A percentile compares a stretch with the other conserved stretches of the same genome.
phyloP scores from a whole-genome alignment of 495 filamentous ascomycete genomes.

The Penicillium canariense region DNA sequence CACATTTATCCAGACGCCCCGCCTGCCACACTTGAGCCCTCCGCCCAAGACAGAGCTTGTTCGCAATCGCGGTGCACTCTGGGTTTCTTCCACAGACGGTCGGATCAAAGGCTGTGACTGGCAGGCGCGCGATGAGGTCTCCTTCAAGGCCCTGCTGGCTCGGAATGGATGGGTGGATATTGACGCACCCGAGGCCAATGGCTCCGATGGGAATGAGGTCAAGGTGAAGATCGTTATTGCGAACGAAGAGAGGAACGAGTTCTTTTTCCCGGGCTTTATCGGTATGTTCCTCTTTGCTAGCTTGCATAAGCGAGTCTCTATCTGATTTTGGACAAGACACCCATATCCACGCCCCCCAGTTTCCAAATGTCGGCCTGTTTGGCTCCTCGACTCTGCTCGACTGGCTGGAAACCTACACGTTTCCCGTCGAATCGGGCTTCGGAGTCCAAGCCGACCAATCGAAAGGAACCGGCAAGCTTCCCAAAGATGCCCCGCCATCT shows the following conservation, averaged over 20 bases:
- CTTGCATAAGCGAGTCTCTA: constrained; percentile 4
- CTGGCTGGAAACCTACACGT: constrained; percentile 95
- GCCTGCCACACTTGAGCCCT: constrained; percentile 8
- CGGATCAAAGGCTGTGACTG: constrained; percentile 52
- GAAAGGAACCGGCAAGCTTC: constrained; percentile 11
- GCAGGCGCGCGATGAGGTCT: constrained; percentile 32
- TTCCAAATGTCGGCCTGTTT: constrained; percentile 89
- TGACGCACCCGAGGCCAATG: constrained; percentile 2
- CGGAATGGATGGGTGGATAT: constrained; percentile 43
- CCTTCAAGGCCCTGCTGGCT: constrained; percentile 40
- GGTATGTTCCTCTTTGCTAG: constrained; percentile 45
- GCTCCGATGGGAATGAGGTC: not conserved
- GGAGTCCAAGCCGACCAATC: constrained; percentile 19
- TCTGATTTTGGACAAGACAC: constrained; percentile 59
- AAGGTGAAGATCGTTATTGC: constrained; percentile 29
- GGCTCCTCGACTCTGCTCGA: constrained; percentile 83
- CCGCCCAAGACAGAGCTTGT: constrained; percentile 25
- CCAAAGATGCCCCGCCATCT: constrained; percentile 35
- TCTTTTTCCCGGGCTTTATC: constrained; percentile 94
- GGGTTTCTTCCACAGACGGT: constrained; percentile 60
- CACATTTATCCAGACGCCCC: constrained; percentile 47
- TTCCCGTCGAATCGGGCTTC: constrained; percentile 81
- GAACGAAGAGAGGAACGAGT: constrained; percentile 48
- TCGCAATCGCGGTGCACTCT: constrained; percentile 57
- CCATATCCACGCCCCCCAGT: constrained; percentile 91